Conservation (phyloP, 371 early-diverging fungal genomes). For the Fennellomyces sp. region DNA sequence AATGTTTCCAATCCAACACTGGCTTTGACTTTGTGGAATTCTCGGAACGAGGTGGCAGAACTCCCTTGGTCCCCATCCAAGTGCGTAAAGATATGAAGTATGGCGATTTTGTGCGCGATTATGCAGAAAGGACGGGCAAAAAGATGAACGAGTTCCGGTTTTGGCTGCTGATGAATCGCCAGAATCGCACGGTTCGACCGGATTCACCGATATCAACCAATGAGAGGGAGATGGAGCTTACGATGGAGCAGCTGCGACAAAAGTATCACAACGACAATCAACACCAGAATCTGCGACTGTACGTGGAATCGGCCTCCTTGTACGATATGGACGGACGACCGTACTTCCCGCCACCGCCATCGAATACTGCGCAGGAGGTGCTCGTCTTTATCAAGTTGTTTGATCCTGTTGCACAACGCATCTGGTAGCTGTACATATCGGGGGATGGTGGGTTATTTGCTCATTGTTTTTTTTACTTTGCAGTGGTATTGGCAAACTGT, state of each 20-base stretch:
- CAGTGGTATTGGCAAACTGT: slow-evolving; percentile 33
- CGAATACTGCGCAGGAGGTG: not conserved
- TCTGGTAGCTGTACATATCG: slow-evolving; percentile 15
- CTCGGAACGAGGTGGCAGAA: slow-evolving; percentile 26
- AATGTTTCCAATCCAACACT: slow-evolving; percentile 66
- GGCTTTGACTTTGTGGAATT: slow-evolving; percentile 79
- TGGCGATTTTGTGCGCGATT: slow-evolving; percentile 29
- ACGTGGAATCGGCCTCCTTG: slow-evolving; percentile 18
- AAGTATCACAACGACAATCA: slow-evolving; percentile 13
- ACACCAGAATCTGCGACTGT: slow-evolving; percentile 21
- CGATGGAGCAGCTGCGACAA: slow-evolving; percentile 25
- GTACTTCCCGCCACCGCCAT: slow-evolving; percentile 20
- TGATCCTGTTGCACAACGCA: slow-evolving; percentile 17
- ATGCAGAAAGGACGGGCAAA: slow-evolving; percentile 35
- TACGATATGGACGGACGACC: slow-evolving; percentile 17
- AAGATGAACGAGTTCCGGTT: slow-evolving; percentile 66
- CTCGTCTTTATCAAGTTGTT: slow-evolving; percentile 32
- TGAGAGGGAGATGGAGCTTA: slow-evolving; percentile 6
- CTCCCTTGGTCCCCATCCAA: slow-evolving; percentile 11
- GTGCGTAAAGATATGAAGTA: slow-evolving; percentile 39
- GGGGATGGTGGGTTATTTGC: not conserved
- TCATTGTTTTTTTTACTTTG: not conserved
- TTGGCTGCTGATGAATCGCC: slow-evolving; percentile 87
- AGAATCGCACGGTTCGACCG: slow-evolving; percentile 90
- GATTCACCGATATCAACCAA: slow-evolving; percentile 47